Evolutionary conservation across 2,329 filamentous ascomycete genomes (phyloP).

Genomic region (Meredithiella fracta): DNA sequence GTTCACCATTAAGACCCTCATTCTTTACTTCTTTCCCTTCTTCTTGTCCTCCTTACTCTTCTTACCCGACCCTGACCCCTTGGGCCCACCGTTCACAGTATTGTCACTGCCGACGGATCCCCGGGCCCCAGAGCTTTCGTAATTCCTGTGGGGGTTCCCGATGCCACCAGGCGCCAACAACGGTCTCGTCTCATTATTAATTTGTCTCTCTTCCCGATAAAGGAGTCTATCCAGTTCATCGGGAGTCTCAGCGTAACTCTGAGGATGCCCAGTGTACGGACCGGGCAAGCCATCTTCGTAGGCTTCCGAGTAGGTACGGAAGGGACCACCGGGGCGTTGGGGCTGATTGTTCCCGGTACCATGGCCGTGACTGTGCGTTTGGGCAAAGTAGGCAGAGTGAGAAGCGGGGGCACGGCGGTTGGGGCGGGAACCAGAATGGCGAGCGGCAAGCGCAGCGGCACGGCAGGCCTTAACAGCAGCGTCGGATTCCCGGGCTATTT

Average conservation of each 20-base stretch:
- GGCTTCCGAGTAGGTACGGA: constrained; percentile 32
- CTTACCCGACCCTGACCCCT: background rate
- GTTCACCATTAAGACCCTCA: no score
- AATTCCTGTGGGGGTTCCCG: constrained; percentile 24
- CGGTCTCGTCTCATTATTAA: constrained; percentile 33
- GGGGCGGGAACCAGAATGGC: constrained; percentile 17
- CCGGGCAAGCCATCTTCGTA: constrained; percentile 35
- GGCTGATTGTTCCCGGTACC: no score
- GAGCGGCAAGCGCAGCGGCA: constrained; percentile 20
- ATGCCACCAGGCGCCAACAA: constrained; percentile 34
- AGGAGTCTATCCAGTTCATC: constrained; percentile 34
- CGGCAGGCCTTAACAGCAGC: constrained; percentile 18
- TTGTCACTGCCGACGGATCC: background rate
- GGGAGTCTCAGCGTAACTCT: constrained; percentile 34
- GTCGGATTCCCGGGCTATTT: constrained; percentile 26
- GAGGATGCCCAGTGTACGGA: constrained; percentile 35
- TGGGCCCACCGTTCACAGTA: background rate
- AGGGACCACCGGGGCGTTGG: constrained; percentile 23
- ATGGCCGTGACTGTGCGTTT: background rate
- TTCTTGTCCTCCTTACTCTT: constrained; percentile 1
- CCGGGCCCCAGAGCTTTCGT: background rate
- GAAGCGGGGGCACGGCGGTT: constrained; percentile 18
- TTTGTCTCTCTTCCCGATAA: constrained; percentile 34
- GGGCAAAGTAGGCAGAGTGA: background rate
- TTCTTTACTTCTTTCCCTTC: background rate